Evolutionary conservation across 257 asterid species (phyloP).

Genomic region (Solanum virginianum): DNA sequence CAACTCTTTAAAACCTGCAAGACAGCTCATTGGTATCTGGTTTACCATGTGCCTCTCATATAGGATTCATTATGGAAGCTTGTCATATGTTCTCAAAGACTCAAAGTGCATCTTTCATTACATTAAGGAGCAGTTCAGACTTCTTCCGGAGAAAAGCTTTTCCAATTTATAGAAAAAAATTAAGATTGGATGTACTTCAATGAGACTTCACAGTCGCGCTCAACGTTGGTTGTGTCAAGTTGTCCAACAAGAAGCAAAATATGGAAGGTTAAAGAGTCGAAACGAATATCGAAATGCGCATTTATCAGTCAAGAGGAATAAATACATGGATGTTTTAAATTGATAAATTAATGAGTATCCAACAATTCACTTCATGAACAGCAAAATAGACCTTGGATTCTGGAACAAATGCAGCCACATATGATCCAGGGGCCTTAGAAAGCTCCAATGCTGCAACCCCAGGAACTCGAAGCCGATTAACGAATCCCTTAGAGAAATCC

Average conservation of each 20-base stretch:
- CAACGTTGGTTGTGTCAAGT: not conserved
- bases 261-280: not conserved
- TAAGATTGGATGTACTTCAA: not conserved
- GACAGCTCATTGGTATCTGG: not conserved
- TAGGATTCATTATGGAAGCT: not conserved
- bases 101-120: not conserved
- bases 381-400: constrained; percentile 65
- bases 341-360: not conserved
- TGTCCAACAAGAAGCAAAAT: not conserved
- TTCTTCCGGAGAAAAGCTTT: not conserved
- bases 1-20: not conserved
- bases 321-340: not conserved
- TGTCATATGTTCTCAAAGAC: not conserved
- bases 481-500: constrained; percentile 64
- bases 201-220: not conserved
- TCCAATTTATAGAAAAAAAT: not conserved
- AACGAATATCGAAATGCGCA: not conserved
- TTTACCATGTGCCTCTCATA: not conserved
- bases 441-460: constrained; percentile 75
- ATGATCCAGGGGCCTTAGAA: constrained; percentile 59
- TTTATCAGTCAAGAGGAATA: not conserved
- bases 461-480: constrained; percentile 77
- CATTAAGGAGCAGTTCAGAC: not conserved
- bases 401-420: constrained; percentile 80
- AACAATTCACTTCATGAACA: not conserved